These are phyloP conservation scores for Nicotiana knightiana DNA, from an alignment of 257 asterid genomes.

Conservation along the genomic window DNA sequence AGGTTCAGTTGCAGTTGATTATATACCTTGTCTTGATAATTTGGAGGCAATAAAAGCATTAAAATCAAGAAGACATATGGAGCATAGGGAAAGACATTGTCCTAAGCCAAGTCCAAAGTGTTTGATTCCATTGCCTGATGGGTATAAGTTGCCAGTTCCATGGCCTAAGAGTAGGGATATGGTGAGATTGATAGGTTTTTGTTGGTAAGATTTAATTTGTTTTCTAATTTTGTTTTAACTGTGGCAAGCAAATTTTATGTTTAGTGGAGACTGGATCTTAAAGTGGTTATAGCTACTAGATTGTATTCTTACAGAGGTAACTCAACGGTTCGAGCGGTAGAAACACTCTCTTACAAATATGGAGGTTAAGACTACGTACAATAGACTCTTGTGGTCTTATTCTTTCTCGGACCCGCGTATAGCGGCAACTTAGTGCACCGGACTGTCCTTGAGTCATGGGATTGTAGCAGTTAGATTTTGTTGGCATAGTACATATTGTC, in stretches of 20 bases:
- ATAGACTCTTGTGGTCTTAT: too few relatives aligned
- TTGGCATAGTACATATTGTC: not conserved
- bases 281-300: not conserved
- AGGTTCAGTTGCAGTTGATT: conserved; percentile 51
- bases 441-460: not conserved
- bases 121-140: conserved; percentile 72
- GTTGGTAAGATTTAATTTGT: conserved; percentile 43
- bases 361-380: too few relatives aligned
- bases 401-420: too few relatives aligned
- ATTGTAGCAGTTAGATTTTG: not conserved
- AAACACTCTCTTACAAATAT: too few relatives aligned
- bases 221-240: conserved; percentile 3
- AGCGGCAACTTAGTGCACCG: too few relatives aligned
- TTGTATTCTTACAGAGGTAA: not conserved
- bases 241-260: not conserved
- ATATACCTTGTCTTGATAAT: conserved; percentile 91
- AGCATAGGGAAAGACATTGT: conserved; percentile 96
- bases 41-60: conserved; percentile 53
- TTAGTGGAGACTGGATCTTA: not conserved
- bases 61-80: conserved; percentile 61
- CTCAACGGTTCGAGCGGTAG: too few relatives aligned
- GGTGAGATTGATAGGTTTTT: conserved; percentile 77
- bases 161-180: conserved; percentile 98
- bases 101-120: conserved; percentile 64
- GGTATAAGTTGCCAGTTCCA: conserved; percentile 69